phyloP scores from a whole-genome alignment of 495 filamentous ascomycete genomes.

The Pseudoneurospora amorphoporcata region DNA sequence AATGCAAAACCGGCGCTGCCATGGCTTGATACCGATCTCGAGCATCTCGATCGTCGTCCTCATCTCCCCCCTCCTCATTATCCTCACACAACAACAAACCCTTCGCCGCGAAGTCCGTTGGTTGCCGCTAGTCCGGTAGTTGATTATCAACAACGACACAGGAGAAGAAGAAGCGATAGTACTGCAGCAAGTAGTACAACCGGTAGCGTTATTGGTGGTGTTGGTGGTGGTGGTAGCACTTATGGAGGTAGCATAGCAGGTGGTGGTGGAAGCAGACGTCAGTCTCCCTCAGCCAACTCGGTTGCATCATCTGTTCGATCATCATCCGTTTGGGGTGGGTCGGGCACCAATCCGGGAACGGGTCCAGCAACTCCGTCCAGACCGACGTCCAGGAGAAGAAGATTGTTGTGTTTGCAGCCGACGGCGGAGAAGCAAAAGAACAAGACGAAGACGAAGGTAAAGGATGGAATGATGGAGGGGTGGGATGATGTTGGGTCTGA shows the following conservation, averaged over 20 bases:
- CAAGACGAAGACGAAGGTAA: not conserved
- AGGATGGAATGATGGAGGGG: too few relatives aligned
- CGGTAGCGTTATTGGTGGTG: not conserved
- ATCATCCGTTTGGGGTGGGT: not conserved
- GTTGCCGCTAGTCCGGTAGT: not conserved
- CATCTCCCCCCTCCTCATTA: not conserved
- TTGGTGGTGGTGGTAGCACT: not conserved
- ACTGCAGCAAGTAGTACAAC: not conserved
- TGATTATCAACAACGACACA: not conserved
- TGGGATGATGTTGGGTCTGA: not conserved
- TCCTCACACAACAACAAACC: not conserved
- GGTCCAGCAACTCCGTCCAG: not conserved
- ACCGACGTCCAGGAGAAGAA: not conserved
- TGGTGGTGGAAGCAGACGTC: not conserved
- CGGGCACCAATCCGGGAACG: not conserved
- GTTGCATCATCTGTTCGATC: not conserved
- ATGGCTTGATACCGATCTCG: not conserved
- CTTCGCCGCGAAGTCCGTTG: not conserved
- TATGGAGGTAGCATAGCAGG: not conserved
- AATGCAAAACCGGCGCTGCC: not conserved
- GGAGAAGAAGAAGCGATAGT: not conserved
- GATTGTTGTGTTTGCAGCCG: not conserved
- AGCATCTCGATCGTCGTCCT: not conserved
- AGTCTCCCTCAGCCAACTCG: not conserved
- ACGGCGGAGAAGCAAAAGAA: not conserved